Percentiles rank a stretch among this genome's conserved stretches.
phyloP scores from a whole-genome alignment of 1,284 basidiomycete species.

The Leccinum idahoense region DNA sequence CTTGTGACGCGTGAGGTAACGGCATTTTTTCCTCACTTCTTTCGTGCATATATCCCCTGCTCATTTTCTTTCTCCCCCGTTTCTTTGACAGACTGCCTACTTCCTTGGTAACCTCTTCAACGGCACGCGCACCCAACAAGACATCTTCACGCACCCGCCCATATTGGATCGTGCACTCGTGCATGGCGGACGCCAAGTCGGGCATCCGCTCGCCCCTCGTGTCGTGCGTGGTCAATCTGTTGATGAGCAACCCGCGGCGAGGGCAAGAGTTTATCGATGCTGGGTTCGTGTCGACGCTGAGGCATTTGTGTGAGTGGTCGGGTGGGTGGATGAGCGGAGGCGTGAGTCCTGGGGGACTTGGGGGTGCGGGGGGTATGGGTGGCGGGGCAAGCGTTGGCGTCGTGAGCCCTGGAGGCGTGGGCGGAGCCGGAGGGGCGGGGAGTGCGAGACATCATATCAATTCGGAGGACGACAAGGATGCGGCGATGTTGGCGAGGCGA shows the following conservation, averaged over 20 bases:
- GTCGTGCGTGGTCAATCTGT: constrained; percentile 50
- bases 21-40: not conserved
- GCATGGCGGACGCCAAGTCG: constrained; percentile 51
- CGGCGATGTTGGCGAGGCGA: constrained; percentile 47
- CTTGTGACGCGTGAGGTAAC: constrained; percentile 50
- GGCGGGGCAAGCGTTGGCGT: constrained; percentile 15
- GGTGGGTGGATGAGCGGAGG: constrained; percentile 19
- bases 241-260: constrained; percentile 32
- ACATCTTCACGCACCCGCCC: constrained; percentile 42
- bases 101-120: constrained; percentile 65
- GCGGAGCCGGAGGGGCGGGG: constrained; percentile 21
- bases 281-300: constrained; percentile 41
- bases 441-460: constrained; percentile 20
- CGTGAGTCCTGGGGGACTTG: constrained; percentile 30
- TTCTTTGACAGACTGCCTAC: constrained; percentile 42
- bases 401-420: not conserved
- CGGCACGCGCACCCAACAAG: constrained; percentile 42
- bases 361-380: constrained; percentile 19
- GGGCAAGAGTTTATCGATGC: constrained; percentile 37
- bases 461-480: constrained; percentile 49
- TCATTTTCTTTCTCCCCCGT: not conserved
- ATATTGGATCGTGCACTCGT: constrained; percentile 49
- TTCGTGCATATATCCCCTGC: not conserved
- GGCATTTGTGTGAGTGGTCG: constrained; percentile 50
- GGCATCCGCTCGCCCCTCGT: constrained; percentile 59